These are phyloP conservation scores for Tetrahymena malaccensis DNA, from an alignment of 73 alveolate species.

Conservation along the genomic window DNA sequence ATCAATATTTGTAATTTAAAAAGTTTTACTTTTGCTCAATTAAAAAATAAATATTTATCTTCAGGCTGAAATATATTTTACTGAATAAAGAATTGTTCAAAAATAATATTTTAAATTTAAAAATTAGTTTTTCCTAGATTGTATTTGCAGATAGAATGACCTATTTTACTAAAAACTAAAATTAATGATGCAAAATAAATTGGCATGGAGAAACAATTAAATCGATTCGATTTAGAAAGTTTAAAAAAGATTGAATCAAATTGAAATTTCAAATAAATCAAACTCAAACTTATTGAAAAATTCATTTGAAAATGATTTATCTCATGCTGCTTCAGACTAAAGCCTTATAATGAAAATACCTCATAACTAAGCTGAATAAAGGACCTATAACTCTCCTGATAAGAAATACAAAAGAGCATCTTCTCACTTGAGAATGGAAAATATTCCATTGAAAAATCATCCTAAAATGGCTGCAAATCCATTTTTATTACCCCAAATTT, in stretches of 20 bases:
- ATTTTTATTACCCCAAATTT: neutral
- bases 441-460: neutral
- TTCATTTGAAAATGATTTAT: neutral
- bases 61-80: too few species aligned
- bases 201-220: neutral
- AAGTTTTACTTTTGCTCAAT: too few species aligned
- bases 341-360: neutral
- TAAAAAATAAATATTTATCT: too few species aligned
- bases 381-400: neutral
- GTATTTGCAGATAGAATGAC: neutral
- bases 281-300: neutral
- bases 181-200: neutral
- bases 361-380: neutral
- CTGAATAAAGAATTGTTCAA: too few species aligned
- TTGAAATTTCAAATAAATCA: neutral
- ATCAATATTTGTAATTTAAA: neutral
- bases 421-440: neutral
- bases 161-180: neutral
- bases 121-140: neutral
- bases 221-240: neutral
- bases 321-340: neutral
- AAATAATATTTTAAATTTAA: neutral
- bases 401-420: neutral
- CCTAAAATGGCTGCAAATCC: neutral
- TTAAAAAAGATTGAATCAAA: neutral